Evolutionary conservation across 139 green algal species (phyloP), one percentile per base, ranked within the genome.

Genomic region (Chlamydomonas applanata): DNA sequence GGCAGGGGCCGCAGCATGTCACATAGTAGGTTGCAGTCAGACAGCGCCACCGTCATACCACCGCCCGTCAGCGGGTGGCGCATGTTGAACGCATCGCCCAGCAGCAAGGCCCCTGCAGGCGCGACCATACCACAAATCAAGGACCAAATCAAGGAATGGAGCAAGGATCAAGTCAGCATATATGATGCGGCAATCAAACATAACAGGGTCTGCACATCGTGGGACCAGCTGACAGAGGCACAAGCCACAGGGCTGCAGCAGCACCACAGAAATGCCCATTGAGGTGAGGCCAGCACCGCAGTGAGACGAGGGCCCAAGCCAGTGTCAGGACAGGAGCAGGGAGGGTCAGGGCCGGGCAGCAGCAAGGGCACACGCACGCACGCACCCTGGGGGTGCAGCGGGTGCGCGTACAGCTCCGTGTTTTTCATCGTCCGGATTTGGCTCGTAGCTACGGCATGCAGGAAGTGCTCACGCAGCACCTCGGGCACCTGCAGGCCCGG

Each of bases 51-150:
- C 2, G 87, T 94, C 88, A 91, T 93, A 77, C 89, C 87, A 29
- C 86, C 89, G 36, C 91, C 93, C 0, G 92, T 97, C 35, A 98
- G 82, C n/a, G 95, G 95, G 80, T 98, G 96, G 4, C 95, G 85
- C 95, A 99, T 99, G 90, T 99, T 99, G 87, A 98, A 99, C 0
- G 95, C 93, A 75, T 99, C 95, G 3, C 95, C 95, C 77, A 99
- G 87, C 65, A 99, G 85, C 70, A 99, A 83, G 0, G 94, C 95
- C 25, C 94, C 90, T 71, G 84, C 45, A 33, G 36, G 11, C n/a
- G n/a, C n/a, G n/a, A n/a, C n/a, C n/a, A n/a, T n/a, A n/a, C n/a
- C n/a, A n/a, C n/a, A n/a, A n/a, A n/a, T n/a, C n/a, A n/a, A n/a
- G n/a, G n/a, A n/a, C n/a, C n/a, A n/a, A n/a, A n/a, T n/a, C n/a